These are phyloP conservation scores for Mycena amicta DNA, from an alignment of 768 basidiomycete species.

Conservation along the genomic window DNA sequence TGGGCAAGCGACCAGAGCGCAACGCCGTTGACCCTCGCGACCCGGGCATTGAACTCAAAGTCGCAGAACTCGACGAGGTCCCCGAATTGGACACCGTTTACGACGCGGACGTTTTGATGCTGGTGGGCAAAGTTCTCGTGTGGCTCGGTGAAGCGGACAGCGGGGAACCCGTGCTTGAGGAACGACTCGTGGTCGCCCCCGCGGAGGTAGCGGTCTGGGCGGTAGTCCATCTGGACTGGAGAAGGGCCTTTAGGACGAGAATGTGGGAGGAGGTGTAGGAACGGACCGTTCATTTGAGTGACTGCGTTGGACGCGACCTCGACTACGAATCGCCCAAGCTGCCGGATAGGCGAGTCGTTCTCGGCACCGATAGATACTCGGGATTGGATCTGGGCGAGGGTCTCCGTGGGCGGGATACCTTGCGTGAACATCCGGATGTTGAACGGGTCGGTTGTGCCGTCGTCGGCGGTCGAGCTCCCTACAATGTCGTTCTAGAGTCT, in stretches of 20 bases:
- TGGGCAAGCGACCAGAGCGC: constrained; percentile 58
- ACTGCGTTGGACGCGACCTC: constrained; percentile 52
- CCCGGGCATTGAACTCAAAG: constrained; percentile 53
- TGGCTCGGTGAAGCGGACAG: constrained; percentile 59
- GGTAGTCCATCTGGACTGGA: constrained; percentile 52
- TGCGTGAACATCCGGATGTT: constrained; percentile 55
- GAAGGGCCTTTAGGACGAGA: neutral
- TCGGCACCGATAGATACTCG: constrained; percentile 50
- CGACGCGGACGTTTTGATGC: constrained; percentile 56
- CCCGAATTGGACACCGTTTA: constrained; percentile 55
- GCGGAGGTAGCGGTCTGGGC: constrained; percentile 55
- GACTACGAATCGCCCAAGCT: constrained; percentile 54
- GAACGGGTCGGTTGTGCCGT: constrained; percentile 47
- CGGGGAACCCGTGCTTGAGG: constrained; percentile 52
- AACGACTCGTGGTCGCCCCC: constrained; percentile 59
- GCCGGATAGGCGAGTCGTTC: constrained; percentile 54
- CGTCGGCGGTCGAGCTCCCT: constrained; percentile 52
- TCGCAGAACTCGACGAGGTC: constrained; percentile 57
- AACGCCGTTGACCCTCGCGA: constrained; percentile 54
- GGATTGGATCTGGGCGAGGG: constrained; percentile 34
- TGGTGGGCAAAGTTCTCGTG: constrained; percentile 61
- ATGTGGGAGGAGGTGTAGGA: constrained; percentile 4
- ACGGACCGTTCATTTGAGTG: constrained; percentile 52
- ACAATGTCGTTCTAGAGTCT: constrained; percentile 50
- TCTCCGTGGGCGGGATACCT: constrained; percentile 51